Conservation (phyloP, 306 rosid genomes). For the Coriaria nepalensis region DNA sequence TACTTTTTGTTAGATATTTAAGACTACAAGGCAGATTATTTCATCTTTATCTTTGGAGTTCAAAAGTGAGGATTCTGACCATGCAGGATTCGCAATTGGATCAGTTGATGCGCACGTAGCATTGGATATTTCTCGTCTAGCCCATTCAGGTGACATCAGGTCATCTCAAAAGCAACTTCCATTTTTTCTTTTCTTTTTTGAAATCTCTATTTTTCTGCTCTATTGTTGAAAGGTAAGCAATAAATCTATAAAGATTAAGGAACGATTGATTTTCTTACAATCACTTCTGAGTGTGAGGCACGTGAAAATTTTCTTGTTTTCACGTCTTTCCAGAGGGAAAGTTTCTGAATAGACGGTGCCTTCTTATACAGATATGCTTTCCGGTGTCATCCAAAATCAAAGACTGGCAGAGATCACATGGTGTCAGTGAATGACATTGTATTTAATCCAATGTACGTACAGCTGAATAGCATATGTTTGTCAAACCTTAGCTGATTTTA, state of each 20-base stretch:
- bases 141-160: conserved; percentile 46
- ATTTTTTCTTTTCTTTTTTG: too few species aligned
- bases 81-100: conserved; percentile 79
- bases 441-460: conserved; percentile 68
- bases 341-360: too few species aligned
- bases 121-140: conserved; percentile 40
- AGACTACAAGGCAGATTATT: too few species aligned
- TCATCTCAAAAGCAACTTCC: conserved; percentile 3
- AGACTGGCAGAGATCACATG: conserved; percentile 39
- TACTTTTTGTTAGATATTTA: too few species aligned
- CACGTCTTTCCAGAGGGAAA: too few species aligned
- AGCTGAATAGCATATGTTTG: conserved; percentile 10
- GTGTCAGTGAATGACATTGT: conserved; percentile 69
- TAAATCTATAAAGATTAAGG: too few species aligned
- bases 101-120: conserved; percentile 90
- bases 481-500: conserved; percentile 2
- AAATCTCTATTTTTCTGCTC: too few species aligned
- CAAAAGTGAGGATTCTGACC: conserved; percentile 7
- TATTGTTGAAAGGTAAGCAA: too few species aligned
- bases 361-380: conserved; percentile 9
- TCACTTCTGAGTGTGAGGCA: too few species aligned
- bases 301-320: too few species aligned
- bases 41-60: neutral
- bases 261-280: too few species aligned
- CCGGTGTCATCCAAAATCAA: conserved; percentile 76